Base-by-base conservation (phyloP, 305 asterid species). In the Solanum chacoense region DNA sequence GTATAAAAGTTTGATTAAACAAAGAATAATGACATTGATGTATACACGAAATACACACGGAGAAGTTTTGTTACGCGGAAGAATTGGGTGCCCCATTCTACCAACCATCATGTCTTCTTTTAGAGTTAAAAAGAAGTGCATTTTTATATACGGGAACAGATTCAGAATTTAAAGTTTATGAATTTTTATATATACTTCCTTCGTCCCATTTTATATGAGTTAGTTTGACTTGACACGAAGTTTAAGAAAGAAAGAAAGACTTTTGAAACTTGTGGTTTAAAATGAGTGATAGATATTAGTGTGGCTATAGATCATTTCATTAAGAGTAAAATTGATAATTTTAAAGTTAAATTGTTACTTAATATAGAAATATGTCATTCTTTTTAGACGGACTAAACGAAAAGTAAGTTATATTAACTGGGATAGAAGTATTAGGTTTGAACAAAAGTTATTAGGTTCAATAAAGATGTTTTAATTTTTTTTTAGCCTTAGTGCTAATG, bases 41-140 rank as follows among this genome's bases (percentile, higher is more conserved):
- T 45, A 45, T 81, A 81, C 86, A 81, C 72, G 86, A 81, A 45
- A 18, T 45, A 45, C 20, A 81, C 86, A 81, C 86, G 40, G 40
- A 45, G 20, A 81, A 28, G 86, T 2, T 81, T 26, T 45, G 24
- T 7, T 45, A 81, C 72, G 72, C 37, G 72, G 86, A 81, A 45
- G 69, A 45, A 81, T 81, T 45, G 29, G 63, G 38, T 26, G 72
- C 12, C 72, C 72, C 71, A 42, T 81, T 40, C 24, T 2, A 38
- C 65, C 12, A 79, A 79, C 8, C 69, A 14, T 26, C 35, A 4
- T 79, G 67, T 26, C 85, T 40, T 20, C 67, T 26, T 80, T 63
- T 80, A 9, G 16, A 12, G 45, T 26, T 79, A 42, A 20, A 28
- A 29, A 20, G 3, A 45, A 81, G 34, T 45, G 86, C 38, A 35